These are phyloP conservation scores for Diplodia scrobiculata DNA, from an alignment of 2,329 filamentous ascomycete species.

Conservation along the genomic window DNA sequence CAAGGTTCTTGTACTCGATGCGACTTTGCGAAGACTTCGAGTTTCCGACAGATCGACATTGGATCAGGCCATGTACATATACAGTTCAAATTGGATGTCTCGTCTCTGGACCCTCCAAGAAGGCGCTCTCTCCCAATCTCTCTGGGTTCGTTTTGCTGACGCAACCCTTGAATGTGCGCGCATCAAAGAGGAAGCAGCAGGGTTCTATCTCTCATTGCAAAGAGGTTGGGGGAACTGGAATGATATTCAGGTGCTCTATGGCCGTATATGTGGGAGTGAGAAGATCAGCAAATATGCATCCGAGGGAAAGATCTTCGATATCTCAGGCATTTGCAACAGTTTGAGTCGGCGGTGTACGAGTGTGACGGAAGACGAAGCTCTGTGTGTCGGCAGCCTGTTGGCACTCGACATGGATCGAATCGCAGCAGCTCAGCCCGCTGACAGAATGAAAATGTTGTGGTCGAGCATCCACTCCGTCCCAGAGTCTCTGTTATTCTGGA, in stretches of 20 bases:
- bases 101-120: neutral
- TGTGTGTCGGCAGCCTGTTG: neutral
- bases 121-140: neutral
- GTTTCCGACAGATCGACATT: neutral
- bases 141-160: neutral
- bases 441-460: neutral
- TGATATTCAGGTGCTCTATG: neutral
- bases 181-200: neutral
- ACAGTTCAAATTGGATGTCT: neutral
- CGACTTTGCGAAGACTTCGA: neutral
- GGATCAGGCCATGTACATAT: neutral
- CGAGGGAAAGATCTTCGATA: neutral
- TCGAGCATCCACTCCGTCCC: neutral
- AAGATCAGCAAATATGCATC: neutral
- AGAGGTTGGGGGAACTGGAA: neutral
- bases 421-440: neutral
- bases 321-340: neutral
- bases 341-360: neutral
- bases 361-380: neutral
- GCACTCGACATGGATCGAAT: neutral
- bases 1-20: neutral
- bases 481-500: neutral
- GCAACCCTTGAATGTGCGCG: neutral
- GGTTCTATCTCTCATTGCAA: neutral
- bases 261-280: neutral